Evolutionary conservation across 148 eudicot genomes (phyloP), one percentile per base, ranked within the genome.

Genomic region (Rhododendron vialii): DNA sequence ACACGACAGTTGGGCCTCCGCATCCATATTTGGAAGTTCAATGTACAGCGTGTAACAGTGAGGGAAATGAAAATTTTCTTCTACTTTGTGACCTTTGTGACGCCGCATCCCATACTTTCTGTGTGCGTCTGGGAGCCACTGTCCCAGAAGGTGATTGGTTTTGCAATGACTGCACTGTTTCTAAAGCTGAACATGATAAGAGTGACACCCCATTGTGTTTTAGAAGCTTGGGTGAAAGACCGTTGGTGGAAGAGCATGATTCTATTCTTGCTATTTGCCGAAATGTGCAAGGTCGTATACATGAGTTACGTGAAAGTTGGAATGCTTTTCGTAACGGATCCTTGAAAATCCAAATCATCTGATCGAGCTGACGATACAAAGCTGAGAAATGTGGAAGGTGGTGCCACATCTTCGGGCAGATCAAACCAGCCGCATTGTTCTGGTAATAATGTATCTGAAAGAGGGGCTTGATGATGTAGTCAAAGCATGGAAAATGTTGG

Each of bases 141-240:
- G 95, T 95, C 73, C 98, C 99, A 45, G 99, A 95, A 83, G 99
- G 93, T 88, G 94, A 95, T 91, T 96, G 99, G 99, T 95, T 87
- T 91, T 96, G 99, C 82, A 90, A 83, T 41, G 99, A 92, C 78
- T 96, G 99, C 82, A 87, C 90, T 71, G 88, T 92, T 88, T 83
- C 92, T 61, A 90, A 84, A 86, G 92, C 91, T 86, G 98, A 95
- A 80, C 91, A 92, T 81, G 48, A 73, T 26, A 91, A 92, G 80
- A 67, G 61, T 45, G 48, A 80, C 57, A 61, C 43, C 78, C 84
- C 90, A 88, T 38, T 38, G 43, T 5, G 43, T 38, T 38, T 38
- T 38, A 38, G 43, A 45, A 76, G 35, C 35, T 50, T 22, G 65
- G 84, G 83, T 26, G 80, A 85, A 67, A 69, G 47, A 17, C 53